Evolutionary conservation across 106 monocot genomes (phyloP), one percentile per base, ranked within the genome.

Genomic region (Vanilla planifolia): DNA sequence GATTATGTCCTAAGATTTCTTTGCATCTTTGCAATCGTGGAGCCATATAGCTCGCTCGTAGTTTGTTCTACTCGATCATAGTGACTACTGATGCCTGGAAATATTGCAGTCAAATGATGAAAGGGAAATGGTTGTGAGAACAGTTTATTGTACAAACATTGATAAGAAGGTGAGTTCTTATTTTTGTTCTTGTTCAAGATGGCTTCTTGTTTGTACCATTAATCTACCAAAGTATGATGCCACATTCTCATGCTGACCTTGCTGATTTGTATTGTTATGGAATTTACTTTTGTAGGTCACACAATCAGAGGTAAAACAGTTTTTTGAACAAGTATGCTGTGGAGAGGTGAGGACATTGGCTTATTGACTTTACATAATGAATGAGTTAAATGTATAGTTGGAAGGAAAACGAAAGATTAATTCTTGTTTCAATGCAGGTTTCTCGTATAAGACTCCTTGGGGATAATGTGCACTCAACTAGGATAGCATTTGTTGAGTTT

Each of bases 401-500:
- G n/a, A n/a, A n/a, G n/a, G n/a, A n/a, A n/a, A n/a, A n/a, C n/a
- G n/a, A n/a, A 9, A 27, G 41, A 32, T 5, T 19, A 25, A 14
- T 67, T 32, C 33, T 4, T 62, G 23, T 43, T 29, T 36, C n/a
- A n/a, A 8, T 69, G 21, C 57, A 56, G 88, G 82, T 88, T 50
- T 76, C 73, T 42, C 79, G 82, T 24, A 33, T 88, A 60, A 82
- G 88, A 76, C 73, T 88, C 59, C 88, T 88, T 53, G 79, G 82
- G 15, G 79, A 88, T 71, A 66, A 73, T 70, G 62, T 48, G 37
- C 88, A 82, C 55, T 67, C 62, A 5, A 88, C 82, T 28, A 53
- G 79, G 46, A 88, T 88, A 71, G 88, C 88, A 4, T 88, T 88
- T 73, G 76, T 88, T 76, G 88, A 88, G 64, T 88, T 88, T 58